Base-by-base conservation (phyloP, 2,329 filamentous ascomycete genomes). In the Diaporthe amygdali region DNA sequence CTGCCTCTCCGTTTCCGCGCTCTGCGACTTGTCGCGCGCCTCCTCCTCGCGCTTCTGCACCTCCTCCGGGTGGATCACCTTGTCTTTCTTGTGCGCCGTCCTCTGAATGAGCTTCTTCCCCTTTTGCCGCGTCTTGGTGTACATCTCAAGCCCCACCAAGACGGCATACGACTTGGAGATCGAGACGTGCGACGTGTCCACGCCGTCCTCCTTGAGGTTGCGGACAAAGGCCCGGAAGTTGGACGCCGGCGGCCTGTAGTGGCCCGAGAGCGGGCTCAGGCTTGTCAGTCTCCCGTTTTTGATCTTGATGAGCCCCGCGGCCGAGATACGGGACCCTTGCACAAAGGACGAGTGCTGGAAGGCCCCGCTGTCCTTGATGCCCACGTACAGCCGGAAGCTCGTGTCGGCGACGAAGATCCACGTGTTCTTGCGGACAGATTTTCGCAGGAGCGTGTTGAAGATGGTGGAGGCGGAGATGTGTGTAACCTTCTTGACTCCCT, bases 381-480 rank as follows among this genome's bases (percentile, higher is more conserved):
- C 95, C 41, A 97, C 90, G 79, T 97, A 97, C 0, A 97, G 85
- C 0, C 93, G 90, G 79, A 95, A 96, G 1, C 89, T 92, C 1
- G 94, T 96, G 81, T 97, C 95, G 30, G 93, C 92, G 9, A 95
- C 95, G 77, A 97, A 98, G 74, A 97, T 97, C 95, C 95, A 97
- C 5, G 93, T 96, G 77, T 96, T 95, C 74, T 94, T 94, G 80
- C 91, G 93, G 47, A 95, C 93, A 0, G 93, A 91, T 74, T 94
- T 92, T 72, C 93, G 90, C 20, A 96, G 86, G 7, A 97, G 85
- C 74, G 93, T 92, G 80, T 96, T 94, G 79, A 96, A 89, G 4
- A 97, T 87, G 0, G 92, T 91, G 0, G 92, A 89, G 8, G 91
- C 89, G 6, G 88, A 92, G 3, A 94, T 84, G 76, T 93, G 88